Evolutionary conservation across 257 asterid species (phyloP).

Genomic region (Solanum bulbocastanum): DNA sequence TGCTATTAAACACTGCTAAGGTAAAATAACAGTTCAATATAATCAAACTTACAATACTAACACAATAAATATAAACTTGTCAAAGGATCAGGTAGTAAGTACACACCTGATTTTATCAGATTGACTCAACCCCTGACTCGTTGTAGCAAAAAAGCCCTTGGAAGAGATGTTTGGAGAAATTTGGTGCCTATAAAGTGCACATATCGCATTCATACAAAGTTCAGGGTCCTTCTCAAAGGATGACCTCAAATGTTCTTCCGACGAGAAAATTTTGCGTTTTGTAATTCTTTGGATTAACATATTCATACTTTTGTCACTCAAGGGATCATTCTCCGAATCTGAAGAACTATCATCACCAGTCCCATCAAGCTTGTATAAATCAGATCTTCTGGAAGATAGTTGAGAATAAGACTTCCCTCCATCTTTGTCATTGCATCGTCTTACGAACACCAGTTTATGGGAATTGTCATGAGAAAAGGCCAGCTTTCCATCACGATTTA

Average conservation of each 20-base stretch:
- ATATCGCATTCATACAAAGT: conserved; percentile 19
- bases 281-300: not conserved
- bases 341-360: not conserved
- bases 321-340: conserved; percentile 6
- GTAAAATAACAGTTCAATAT: not conserved
- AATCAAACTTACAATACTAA: not conserved
- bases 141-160: not conserved
- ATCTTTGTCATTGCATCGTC: not conserved
- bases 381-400: not conserved
- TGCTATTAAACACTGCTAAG: not conserved
- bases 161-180: not conserved
- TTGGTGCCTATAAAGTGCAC: conserved; percentile 21
- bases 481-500: not conserved
- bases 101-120: conserved; percentile 9
- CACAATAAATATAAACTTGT: not conserved
- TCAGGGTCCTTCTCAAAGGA: conserved; percentile 13
- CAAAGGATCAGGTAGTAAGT: not conserved
- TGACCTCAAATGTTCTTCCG: not conserved
- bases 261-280: not conserved
- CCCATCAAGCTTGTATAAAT: not conserved
- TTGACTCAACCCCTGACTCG: not conserved
- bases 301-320: not conserved
- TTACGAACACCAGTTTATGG: not conserved
- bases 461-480: not conserved
- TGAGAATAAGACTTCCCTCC: conserved; percentile 2